Evolutionary conservation across 148 eudicot species (phyloP).

Genomic region (Limonium bicolor): DNA sequence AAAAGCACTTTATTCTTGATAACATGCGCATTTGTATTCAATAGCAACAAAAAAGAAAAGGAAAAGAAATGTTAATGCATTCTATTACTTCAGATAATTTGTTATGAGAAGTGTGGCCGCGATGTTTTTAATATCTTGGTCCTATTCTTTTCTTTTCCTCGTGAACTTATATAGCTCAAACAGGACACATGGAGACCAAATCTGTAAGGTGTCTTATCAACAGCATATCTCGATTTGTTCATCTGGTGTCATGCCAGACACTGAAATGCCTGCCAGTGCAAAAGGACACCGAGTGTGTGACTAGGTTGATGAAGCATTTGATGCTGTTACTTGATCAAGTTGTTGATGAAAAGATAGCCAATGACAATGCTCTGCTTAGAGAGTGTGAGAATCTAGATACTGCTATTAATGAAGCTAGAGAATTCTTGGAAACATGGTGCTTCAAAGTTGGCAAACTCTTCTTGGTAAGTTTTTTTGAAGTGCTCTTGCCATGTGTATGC

Average conservation of each 20-base stretch:
- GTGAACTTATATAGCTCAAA: background rate
- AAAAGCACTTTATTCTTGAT: no score
- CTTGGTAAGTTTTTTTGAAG: slow-evolving; percentile 35
- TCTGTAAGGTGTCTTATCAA: slow-evolving; percentile 56
- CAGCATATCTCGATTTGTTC: slow-evolving; percentile 82
- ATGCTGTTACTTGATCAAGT: slow-evolving; percentile 55
- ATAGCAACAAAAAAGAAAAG: no score
- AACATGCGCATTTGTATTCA: background rate
- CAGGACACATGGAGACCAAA: slow-evolving; percentile 68
- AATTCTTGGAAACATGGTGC: slow-evolving; percentile 69
- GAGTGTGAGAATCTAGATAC: slow-evolving; percentile 64
- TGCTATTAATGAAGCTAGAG: slow-evolving; percentile 64
- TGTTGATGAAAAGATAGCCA: slow-evolving; percentile 23
- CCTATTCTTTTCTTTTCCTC: background rate
- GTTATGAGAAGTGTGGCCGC: background rate
- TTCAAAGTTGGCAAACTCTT: slow-evolving; percentile 51
- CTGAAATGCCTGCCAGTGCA: slow-evolving; percentile 40
- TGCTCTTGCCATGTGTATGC: background rate
- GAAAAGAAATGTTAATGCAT: no score
- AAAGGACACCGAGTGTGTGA: slow-evolving; percentile 28
- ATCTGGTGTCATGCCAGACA: slow-evolving; percentile 59
- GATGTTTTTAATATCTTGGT: background rate
- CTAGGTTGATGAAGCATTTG: slow-evolving; percentile 49
- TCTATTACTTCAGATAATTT: background rate
- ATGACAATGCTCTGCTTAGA: slow-evolving; percentile 37